Evolutionary conservation across 495 filamentous ascomycete species (phyloP).

Genomic region (Parmelia sp.): DNA sequence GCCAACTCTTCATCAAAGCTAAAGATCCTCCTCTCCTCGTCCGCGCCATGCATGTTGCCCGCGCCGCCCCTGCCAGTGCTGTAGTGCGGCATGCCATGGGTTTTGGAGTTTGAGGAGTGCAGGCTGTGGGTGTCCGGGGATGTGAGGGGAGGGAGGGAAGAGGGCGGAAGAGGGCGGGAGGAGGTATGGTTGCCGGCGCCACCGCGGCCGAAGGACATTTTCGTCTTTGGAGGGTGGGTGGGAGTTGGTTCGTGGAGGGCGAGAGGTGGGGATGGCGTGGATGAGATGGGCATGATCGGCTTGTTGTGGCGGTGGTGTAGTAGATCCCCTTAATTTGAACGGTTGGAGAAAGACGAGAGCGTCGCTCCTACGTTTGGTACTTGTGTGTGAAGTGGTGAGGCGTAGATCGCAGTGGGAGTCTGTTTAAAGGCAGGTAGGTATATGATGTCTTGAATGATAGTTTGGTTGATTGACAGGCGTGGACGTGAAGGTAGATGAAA

Average conservation of each 20-base stretch:
- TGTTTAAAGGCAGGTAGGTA: neutral
- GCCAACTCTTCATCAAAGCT: conserved; percentile 90
- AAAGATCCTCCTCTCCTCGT: conserved; percentile 66
- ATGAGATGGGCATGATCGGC: conserved; percentile 11
- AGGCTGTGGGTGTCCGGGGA: neutral
- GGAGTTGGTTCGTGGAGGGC: conserved; percentile 77
- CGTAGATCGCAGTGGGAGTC: too few species aligned
- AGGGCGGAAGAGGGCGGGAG: conserved; percentile 55
- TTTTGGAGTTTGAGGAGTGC: conserved; percentile 43
- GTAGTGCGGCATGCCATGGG: conserved; percentile 50
- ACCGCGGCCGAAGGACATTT: conserved; percentile 72
- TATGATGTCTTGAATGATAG: neutral
- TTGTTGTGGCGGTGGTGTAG: conserved; percentile 24
- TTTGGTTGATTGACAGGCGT: neutral
- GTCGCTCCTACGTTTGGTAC: conserved; percentile 15
- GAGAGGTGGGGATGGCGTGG: conserved; percentile 3
- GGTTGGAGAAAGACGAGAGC: conserved; percentile 18
- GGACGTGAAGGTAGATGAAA: neutral
- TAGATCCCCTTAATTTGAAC: conserved; percentile 31
- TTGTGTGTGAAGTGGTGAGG: neutral
- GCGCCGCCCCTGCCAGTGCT: conserved; percentile 81
- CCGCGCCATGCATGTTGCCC: conserved; percentile 70
- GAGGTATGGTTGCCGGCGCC: conserved; percentile 71
- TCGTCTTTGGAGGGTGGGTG: conserved; percentile 52
- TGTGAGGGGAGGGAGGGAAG: conserved; percentile 52